Evolutionary conservation across 169 alveolate species (phyloP).

Genomic region (Cyclospora cayetanensis): DNA sequence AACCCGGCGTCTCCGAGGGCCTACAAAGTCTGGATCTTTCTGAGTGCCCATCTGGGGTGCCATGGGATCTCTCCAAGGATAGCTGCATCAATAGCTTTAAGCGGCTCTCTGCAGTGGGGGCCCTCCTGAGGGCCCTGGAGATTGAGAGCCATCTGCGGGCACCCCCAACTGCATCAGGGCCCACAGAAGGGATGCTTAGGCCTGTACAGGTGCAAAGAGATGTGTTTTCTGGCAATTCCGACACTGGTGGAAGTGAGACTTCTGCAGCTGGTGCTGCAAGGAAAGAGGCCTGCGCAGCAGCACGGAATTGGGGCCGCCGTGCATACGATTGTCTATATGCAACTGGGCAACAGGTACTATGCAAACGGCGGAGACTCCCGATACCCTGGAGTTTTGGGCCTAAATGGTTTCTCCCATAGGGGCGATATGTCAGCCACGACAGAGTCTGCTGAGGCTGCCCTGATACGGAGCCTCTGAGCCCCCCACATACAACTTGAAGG

Average conservation of each 20-base stretch:
- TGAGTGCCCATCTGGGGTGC: background rate
- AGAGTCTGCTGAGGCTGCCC: no score
- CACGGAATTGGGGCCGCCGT: no score
- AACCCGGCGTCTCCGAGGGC: background rate
- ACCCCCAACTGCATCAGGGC: background rate
- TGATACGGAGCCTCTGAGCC: no score
- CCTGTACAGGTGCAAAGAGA: background rate
- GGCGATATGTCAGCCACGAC: no score
- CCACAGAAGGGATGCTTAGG: background rate
- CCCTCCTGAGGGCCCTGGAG: background rate
- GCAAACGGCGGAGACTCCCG: no score
- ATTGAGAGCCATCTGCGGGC: conserved; percentile 24
- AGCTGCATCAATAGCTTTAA: background rate
- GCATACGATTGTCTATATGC: no score
- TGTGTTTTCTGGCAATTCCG: background rate
- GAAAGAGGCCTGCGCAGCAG: background rate
- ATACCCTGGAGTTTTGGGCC: no score
- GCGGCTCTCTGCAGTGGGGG: conserved; percentile 19
- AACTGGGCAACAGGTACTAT: no score
- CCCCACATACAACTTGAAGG: no score
- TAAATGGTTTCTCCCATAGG: no score
- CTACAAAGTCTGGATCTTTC: background rate
- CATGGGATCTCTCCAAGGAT: background rate
- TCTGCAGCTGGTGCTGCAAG: background rate
- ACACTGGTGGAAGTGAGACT: background rate